Base-by-base conservation (phyloP, 768 basidiomycete genomes). In the Termitomyces sp. region DNA sequence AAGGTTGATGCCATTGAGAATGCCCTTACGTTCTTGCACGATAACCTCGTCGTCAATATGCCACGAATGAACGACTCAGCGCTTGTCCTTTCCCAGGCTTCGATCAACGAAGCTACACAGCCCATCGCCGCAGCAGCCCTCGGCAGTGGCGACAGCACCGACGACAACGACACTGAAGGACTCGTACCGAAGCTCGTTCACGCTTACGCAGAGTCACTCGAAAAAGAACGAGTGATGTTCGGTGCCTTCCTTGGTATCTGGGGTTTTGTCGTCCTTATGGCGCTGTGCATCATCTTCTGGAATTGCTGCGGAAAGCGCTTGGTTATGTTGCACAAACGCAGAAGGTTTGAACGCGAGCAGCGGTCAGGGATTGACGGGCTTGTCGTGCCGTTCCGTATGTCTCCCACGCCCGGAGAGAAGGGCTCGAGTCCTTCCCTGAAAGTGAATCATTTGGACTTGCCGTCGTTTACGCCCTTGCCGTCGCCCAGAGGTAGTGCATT, bases 11-110 rank as follows among this genome's bases (percentile, higher is more conserved):
- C 88, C 10, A 79, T 98, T 67, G 93, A 95, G 72, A 79, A 85
- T 18, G 94, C 90, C 5, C 77, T 97, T 43, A 98, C 94, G 0
- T 98, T 96, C 81, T 76, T 98, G 62, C 88, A 96, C 69, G 76
- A 93, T 62, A 93, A 97, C 73, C 85, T 95, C 50, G 77, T 86
- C 50, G 78, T 98, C 66, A 74, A 91, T 66, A 80, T 98, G 59
- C 89, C 95, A 0, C 83, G 82, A 49, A 81, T 98, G 58, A 88
- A 93, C 59, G 76, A 89, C 53, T 80, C 81, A 41, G 78, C 87
- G 32, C 86, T 98, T 50, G 78, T 95, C 33, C 82, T 97, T 56
- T 93, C 93, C 0, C 85, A 86, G 3, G 70, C 72, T 3, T 75
- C 82, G 3, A 84, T 95, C 57, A 77, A 89, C 67, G 93, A 94